Conservation (phyloP, 768 basidiomycete species). For the Lactarius hatsudake region DNA sequence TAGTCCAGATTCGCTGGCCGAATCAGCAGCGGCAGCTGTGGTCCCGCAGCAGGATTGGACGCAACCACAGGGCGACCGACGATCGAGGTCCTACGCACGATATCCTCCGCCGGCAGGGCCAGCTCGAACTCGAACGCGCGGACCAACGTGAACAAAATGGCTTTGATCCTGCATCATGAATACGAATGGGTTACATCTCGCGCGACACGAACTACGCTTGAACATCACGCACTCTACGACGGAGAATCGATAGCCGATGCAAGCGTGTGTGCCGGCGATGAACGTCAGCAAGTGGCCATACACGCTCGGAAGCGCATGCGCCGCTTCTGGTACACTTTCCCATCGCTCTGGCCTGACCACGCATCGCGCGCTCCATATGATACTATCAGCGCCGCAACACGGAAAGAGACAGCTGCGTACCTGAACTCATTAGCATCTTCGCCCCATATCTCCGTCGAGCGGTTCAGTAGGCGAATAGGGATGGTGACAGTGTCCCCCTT, state of each 20-base stretch:
- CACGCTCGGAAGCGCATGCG: conserved; percentile 20
- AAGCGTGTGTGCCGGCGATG: conserved; percentile 32
- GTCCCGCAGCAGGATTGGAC: conserved; percentile 16
- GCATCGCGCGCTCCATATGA: background rate
- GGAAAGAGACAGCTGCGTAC: background rate
- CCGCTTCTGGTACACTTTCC: conserved; percentile 22
- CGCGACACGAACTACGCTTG: background rate
- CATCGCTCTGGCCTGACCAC: conserved; percentile 27
- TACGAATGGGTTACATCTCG: background rate
- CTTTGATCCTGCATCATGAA: conserved; percentile 28
- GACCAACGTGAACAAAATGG: conserved; percentile 28
- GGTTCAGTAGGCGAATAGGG: conserved; percentile 32
- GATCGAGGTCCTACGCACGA: conserved; percentile 14
- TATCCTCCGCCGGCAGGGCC: conserved; percentile 23
- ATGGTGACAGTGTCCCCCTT: conserved; percentile 28
- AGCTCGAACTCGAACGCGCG: conserved; percentile 29
- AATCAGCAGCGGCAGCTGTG: conserved; percentile 25
- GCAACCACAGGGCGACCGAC: conserved; percentile 24
- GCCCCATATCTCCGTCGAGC: conserved; percentile 34
- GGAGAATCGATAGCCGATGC: conserved; percentile 34
- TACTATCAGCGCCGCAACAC: no score
- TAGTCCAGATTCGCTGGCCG: conserved; percentile 14
- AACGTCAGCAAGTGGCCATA: conserved; percentile 31
- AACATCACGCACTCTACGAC: conserved; percentile 29
- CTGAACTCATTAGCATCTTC: conserved; percentile 36